Percentiles rank a stretch among this genome's conserved stretches.
Conservation (phyloP, 2,329 filamentous ascomycete species). For the Calonectria montana region DNA sequence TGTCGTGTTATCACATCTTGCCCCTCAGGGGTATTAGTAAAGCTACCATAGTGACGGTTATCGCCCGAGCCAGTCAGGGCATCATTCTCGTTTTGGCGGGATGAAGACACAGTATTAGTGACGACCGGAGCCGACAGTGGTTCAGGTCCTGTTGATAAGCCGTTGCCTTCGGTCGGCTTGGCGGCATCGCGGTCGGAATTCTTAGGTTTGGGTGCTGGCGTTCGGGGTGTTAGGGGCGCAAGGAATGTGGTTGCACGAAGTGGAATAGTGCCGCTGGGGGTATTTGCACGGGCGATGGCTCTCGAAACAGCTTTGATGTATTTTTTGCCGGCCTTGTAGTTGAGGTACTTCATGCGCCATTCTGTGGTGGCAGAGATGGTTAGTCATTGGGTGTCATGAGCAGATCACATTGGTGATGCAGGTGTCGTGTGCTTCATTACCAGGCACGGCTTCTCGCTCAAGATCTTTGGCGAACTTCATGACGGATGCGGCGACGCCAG, state of each 20-base stretch:
- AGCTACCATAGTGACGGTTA: constrained; percentile 64
- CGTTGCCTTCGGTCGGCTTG: constrained; percentile 15
- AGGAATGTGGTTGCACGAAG: constrained; percentile 48
- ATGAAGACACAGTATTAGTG: constrained; percentile 34
- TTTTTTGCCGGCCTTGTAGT: constrained; percentile 97
- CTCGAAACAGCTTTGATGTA: constrained; percentile 85
- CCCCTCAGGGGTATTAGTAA: constrained; percentile 56
- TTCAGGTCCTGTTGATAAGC: constrained; percentile 12
- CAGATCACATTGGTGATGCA: background rate
- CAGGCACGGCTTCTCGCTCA: constrained; percentile 88
- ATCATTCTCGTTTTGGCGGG: constrained; percentile 50
- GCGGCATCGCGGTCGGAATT: constrained; percentile 10
- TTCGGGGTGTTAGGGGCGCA: constrained; percentile 38
- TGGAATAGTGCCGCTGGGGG: constrained; percentile 53
- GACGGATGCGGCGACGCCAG: constrained; percentile 35
- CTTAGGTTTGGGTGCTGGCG: constrained; percentile 16
- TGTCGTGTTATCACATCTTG: constrained; percentile 38
- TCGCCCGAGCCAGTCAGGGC: constrained; percentile 53
- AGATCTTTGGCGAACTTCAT: constrained; percentile 83
- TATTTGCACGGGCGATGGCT: constrained; percentile 73
- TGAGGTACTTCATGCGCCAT: constrained; percentile 93
- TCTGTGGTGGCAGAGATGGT: constrained; percentile 57
- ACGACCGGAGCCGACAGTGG: constrained; percentile 24
- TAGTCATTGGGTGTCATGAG: constrained; percentile 6
- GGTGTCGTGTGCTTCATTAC: constrained; percentile 51